Base-by-base conservation (phyloP, 768 basidiomycete species). In the Pulveroboletus sp. region DNA sequence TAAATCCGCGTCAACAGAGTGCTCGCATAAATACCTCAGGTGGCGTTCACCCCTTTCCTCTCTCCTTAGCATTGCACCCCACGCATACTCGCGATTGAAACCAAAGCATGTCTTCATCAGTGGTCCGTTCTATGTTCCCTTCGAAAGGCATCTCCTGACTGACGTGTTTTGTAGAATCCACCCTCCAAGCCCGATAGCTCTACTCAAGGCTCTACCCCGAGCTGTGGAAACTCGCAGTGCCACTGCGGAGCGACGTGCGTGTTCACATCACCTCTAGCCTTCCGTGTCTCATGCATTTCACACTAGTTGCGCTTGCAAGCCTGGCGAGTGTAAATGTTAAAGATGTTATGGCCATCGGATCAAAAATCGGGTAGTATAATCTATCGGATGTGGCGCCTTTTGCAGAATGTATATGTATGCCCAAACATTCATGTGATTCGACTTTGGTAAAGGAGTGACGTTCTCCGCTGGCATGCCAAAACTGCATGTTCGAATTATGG, bases 211-310 rank as follows among this genome's bases (percentile, higher is more conserved):
- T 2, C 43, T 9, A 40, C 40, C n/a, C 44, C 56, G 24, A 45
- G 39, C 32, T 61, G 60, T 25, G 57, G 60, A 40, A 59, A 61
- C 21, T 51, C 49, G 24, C 47, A 39, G 8, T 58, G 56, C 51
- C 5, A 25, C 1, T 61, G 59, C 46, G 59, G 52, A 40, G 16
- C 49, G 11, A 51, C 27, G 60, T 56, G n/a, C 43, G 60, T 56
- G 5, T 25, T 21, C 11, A 25, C 14, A 14, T 3, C 2, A 12
- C 11, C 2, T 1, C 11, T 4, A 6, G 14, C 8, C 1, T 17
- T 10, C 19, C n/a, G 34, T 27, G 33, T 14, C 39, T 52, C 27
- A 58, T 17, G 17, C 3, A 2, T 27, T 5, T 38, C 23, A 5
- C n/a, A 2, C 23, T 31, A 56, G 57, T 12, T 56, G 53, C 40